These are phyloP conservation scores for Detonula confervacea DNA, from an alignment of 352 stramenopile species.

Conservation along the genomic window DNA sequence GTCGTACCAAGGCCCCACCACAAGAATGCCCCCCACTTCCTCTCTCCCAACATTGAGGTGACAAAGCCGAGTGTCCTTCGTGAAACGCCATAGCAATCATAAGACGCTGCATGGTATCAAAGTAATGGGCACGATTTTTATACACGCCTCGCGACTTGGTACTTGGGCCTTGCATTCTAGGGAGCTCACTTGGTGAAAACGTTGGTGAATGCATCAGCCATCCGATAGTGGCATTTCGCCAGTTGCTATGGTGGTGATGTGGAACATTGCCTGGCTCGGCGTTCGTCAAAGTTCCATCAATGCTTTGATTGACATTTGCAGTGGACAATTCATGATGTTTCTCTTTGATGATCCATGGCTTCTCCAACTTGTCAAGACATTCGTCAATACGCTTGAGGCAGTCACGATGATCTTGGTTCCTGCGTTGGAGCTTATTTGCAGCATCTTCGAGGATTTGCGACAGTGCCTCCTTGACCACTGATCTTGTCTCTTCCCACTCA, in stretches of 20 bases:
- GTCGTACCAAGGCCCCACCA: constrained; percentile 84
- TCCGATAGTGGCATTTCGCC: constrained; percentile 83
- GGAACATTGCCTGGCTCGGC: constrained; percentile 12
- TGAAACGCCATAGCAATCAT: constrained; percentile 90
- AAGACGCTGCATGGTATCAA: constrained; percentile 84
- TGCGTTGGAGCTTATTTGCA: constrained; percentile 65
- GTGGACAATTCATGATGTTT: neutral
- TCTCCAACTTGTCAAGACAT: constrained; percentile 85
- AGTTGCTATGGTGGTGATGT: constrained; percentile 58
- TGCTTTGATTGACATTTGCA: neutral
- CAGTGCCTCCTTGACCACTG: constrained; percentile 82
- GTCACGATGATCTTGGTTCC: constrained; percentile 75
- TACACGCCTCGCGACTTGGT: constrained; percentile 82
- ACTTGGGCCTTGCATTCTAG: constrained; percentile 84
- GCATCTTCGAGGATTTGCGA: constrained; percentile 82
- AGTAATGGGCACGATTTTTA: constrained; percentile 86
- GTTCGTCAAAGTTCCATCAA: neutral
- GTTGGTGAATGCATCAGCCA: constrained; percentile 86
- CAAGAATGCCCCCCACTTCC: constrained; percentile 80
- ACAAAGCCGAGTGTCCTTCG: constrained; percentile 87
- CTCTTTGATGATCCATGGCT: constrained; percentile 84
- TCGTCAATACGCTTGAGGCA: constrained; percentile 64
- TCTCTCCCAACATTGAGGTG: constrained; percentile 83
- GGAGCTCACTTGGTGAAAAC: constrained; percentile 86
- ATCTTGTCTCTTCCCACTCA: constrained; percentile 79